phyloP scores from a whole-genome alignment of 257 asterid genomes.

The Phtheirospermum japonicum region DNA sequence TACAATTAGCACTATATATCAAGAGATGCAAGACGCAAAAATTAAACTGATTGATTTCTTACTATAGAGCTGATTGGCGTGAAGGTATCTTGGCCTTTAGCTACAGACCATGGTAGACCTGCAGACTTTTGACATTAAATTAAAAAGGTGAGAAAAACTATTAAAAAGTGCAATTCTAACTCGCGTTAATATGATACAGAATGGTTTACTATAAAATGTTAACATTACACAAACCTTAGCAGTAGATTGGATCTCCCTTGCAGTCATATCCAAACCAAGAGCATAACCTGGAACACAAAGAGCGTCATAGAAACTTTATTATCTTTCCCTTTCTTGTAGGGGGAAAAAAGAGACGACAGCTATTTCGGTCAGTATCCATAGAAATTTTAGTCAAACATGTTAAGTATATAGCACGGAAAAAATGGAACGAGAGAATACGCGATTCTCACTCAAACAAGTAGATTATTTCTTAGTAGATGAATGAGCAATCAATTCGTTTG shows the following conservation, averaged over 20 bases:
- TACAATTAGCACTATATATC: conserved; percentile 1
- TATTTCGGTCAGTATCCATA: too few relatives aligned
- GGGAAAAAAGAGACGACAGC: not conserved
- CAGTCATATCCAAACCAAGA: conserved; percentile 98
- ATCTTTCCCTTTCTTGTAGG: not conserved
- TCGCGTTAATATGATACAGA: not conserved
- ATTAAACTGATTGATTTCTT: conserved; percentile 37
- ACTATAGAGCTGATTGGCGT: conserved; percentile 94
- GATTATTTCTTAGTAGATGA: too few relatives aligned
- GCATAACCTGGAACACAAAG: conserved; percentile 69
- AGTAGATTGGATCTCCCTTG: conserved; percentile 84
- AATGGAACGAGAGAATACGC: too few relatives aligned
- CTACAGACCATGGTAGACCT: conserved; percentile 98
- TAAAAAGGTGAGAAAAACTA: conserved; percentile 20
- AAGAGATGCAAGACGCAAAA: conserved; percentile 8
- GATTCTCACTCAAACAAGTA: too few relatives aligned
- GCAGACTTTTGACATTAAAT: conserved; percentile 65
- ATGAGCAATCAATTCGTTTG: too few relatives aligned
- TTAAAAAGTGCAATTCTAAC: conserved; percentile 2
- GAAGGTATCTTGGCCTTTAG: conserved; percentile 98
- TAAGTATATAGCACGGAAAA: too few relatives aligned
- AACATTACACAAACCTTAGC: conserved; percentile 67
- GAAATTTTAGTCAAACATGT: too few relatives aligned
- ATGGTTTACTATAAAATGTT: conserved; percentile 14
- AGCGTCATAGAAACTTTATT: too few relatives aligned